These are phyloP conservation scores for Talaromyces sp. DNA, from an alignment of 2,329 filamentous ascomycete genomes.

Conservation along the genomic window DNA sequence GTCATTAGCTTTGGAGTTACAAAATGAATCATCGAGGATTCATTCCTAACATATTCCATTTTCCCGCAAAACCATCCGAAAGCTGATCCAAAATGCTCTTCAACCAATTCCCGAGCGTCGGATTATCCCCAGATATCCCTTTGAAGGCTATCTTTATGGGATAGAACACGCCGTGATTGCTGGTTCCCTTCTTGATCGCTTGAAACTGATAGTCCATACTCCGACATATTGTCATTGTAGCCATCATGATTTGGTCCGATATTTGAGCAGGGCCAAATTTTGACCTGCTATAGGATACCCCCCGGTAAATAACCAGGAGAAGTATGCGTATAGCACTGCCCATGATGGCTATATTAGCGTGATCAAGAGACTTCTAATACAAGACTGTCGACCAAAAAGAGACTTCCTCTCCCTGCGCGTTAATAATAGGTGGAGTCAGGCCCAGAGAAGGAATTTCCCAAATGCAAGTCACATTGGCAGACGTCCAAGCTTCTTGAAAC, in stretches of 20 bases:
- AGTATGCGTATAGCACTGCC: not conserved
- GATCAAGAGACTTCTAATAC: not conserved
- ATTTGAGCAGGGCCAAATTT: not conserved
- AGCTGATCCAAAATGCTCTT: slow-evolving; percentile 4
- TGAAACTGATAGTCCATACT: slow-evolving; percentile 1
- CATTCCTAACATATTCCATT: not conserved
- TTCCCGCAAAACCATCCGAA: not conserved
- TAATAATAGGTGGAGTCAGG: not conserved
- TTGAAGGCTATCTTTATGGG: not conserved
- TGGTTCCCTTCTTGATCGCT: not conserved
- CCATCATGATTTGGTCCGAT: not conserved
- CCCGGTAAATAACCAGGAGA: not conserved
- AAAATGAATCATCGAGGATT: not conserved
- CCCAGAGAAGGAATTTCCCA: not conserved
- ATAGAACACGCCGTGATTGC: slow-evolving; percentile 1
- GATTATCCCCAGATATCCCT: not conserved
- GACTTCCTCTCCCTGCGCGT: not conserved
- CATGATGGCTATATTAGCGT: not conserved
- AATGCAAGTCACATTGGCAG: not conserved
- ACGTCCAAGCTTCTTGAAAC: not conserved
- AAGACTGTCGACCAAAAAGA: slow-evolving; percentile 3
- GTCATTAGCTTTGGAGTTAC: not conserved
- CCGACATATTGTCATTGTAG: slow-evolving; percentile 3
- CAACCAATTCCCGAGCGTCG: not conserved
- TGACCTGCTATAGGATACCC: not conserved